Conservation (phyloP, 2,329 filamentous ascomycete species). For the Cladosporium oxysporum region DNA sequence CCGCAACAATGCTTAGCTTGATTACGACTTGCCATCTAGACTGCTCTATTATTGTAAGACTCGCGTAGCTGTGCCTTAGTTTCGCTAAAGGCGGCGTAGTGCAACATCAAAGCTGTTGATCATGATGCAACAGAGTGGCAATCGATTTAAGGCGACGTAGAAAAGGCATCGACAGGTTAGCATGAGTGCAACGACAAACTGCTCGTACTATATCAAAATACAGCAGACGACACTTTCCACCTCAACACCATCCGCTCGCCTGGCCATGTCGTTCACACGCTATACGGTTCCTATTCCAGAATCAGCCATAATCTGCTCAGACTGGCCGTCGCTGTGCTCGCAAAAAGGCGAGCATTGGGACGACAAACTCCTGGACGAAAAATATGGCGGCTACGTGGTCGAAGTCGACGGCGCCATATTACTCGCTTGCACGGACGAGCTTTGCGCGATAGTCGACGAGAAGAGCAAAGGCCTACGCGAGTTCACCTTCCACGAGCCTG, state of each 20-base stretch:
- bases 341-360: neutral
- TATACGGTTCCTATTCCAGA: constrained; percentile 3
- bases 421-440: neutral
- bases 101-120: neutral
- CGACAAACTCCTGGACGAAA: neutral
- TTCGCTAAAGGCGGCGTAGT: neutral
- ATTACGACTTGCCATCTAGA: neutral
- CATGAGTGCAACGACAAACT: neutral
- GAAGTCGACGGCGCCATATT: neutral
- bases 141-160: neutral
- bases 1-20: neutral
- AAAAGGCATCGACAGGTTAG: neutral
- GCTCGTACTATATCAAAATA: neutral
- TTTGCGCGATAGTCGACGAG: neutral
- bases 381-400: constrained; percentile 5
- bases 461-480: neutral
- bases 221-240: neutral
- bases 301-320: neutral
- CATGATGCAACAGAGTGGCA: neutral
- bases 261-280: neutral
- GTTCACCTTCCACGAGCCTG: neutral
- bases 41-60: neutral
- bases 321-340: constrained; percentile 1
- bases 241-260: neutral
- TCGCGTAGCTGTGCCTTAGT: neutral